Base-by-base conservation (phyloP, 2,329 filamentous ascomycete genomes). In the Clonostachys rhizophaga region DNA sequence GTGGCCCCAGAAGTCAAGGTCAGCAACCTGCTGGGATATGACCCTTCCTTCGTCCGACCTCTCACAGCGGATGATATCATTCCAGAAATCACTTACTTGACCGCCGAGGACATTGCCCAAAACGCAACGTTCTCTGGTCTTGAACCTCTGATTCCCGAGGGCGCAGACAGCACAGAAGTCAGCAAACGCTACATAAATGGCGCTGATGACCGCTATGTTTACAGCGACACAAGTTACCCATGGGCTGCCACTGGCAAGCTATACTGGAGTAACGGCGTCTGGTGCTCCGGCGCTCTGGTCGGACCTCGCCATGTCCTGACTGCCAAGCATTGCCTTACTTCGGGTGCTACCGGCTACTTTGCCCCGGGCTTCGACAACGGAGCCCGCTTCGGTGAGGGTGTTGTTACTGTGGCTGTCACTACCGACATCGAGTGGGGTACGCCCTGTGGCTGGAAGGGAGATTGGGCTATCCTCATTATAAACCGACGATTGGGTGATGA, bases 261-360 rank as follows among this genome's bases (percentile, higher is more conserved):
- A 20, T 43, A 50, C 17, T 54, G 54, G 45, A 51, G 49, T 36
- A 53, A 50, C 18, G 58, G 58, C 5, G 49, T 52, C 13, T 51
- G 45, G 40, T 60, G 58, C 50, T 57, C 55, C 5, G 58, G 54
- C 10, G 54, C 57, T 6, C 46, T 60, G 8, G 50, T 60, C 40
- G 58, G 58, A 4, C 55, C 58, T 13, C 58, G 58, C n/a, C 58
- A 61, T 40, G 53, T 61, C 3, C 51, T 54, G 5, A 61, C 57
- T 2, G 58, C 58, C 7, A 54, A 55, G 35, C 58, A 60, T 49
- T 60, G 58, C 44, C 49, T 57, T 17, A 53, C 54, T 5, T 42
- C 48, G 7, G 52, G 54, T 11, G 50, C 52, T 14, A 48, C 48
- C 18, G 47, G 54, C 10, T 51, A 48, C 33, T 61, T 61, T 45